These are phyloP conservation scores for Sphaerulina vaccinii DNA, from an alignment of 2,329 filamentous ascomycete species.

Conservation along the genomic window DNA sequence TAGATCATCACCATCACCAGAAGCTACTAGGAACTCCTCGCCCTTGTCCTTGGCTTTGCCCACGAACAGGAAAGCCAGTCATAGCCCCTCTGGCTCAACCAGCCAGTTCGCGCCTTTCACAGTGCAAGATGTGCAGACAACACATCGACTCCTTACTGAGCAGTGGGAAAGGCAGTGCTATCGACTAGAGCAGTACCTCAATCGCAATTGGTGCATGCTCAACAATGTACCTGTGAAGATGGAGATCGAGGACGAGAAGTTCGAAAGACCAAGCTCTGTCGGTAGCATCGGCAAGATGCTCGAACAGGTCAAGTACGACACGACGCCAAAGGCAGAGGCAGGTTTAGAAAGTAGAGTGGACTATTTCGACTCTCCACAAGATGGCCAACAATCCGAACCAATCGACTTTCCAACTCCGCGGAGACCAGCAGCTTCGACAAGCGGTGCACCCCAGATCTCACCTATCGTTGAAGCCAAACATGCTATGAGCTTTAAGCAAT, in stretches of 20 bases:
- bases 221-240: constrained; percentile 45
- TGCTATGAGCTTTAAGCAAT: constrained; percentile 31
- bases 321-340: constrained; percentile 42
- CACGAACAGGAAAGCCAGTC: constrained; percentile 25
- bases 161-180: constrained; percentile 52
- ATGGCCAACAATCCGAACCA: constrained; percentile 1
- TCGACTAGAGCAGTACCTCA: constrained; percentile 47
- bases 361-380: constrained; percentile 32
- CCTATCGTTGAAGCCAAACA: constrained; percentile 19
- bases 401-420: constrained; percentile 14
- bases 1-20: constrained; percentile 13
- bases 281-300: constrained; percentile 34
- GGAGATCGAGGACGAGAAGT: constrained; percentile 49
- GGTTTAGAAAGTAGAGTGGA: constrained; percentile 38
- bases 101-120: constrained; percentile 36
- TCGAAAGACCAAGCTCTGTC: constrained; percentile 44
- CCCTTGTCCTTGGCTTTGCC: constrained; percentile 32
- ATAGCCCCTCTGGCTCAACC: constrained; percentile 21
- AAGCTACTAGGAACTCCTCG: constrained; percentile 14
- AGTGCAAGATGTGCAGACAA: constrained; percentile 52
- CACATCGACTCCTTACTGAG: constrained; percentile 48
- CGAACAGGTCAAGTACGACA: constrained; percentile 47
- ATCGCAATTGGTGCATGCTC: constrained; percentile 48
- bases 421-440: neutral
- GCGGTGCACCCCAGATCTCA: constrained; percentile 14